Evolutionary conservation across 1,139 yeast species (phyloP).

Genomic region (Debaryomyces nepalensis): DNA sequence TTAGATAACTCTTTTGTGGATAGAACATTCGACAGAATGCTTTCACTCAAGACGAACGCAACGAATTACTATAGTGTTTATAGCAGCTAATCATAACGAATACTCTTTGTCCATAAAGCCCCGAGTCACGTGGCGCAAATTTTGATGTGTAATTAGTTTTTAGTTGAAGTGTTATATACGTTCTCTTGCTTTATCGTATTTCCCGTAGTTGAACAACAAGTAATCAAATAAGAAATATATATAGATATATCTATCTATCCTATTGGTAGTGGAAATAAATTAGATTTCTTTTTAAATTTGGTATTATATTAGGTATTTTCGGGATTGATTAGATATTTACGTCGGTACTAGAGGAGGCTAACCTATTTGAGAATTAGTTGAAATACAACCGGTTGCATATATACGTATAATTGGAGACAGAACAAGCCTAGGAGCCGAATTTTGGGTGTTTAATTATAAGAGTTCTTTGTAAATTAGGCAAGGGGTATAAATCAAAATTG

Average conservation of each 20-base stretch:
- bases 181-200: constrained; percentile 7
- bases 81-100: constrained; percentile 5
- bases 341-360: constrained; percentile 5
- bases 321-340: constrained; percentile 1
- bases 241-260: constrained; percentile 5
- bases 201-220: constrained; percentile 1
- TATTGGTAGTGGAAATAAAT: constrained; percentile 8
- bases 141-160: constrained; percentile 9
- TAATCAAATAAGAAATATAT: constrained; percentile 1
- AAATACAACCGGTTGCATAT: constrained; percentile 1
- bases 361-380: not conserved
- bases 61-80: constrained; percentile 10
- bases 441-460: constrained; percentile 1
- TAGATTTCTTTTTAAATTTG: constrained; percentile 5
- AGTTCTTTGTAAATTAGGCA: no score
- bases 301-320: constrained; percentile 3
- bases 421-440: not conserved
- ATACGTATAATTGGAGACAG: constrained; percentile 1
- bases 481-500: no score
- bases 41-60: constrained; percentile 5
- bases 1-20: not conserved
- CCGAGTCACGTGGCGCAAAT: constrained; percentile 6
- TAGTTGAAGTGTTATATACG: constrained; percentile 3
- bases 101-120: not conserved
- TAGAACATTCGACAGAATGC: constrained; percentile 4